Base-by-base conservation (phyloP, 179 eudicot genomes). In the Corrigiola litoralis region DNA sequence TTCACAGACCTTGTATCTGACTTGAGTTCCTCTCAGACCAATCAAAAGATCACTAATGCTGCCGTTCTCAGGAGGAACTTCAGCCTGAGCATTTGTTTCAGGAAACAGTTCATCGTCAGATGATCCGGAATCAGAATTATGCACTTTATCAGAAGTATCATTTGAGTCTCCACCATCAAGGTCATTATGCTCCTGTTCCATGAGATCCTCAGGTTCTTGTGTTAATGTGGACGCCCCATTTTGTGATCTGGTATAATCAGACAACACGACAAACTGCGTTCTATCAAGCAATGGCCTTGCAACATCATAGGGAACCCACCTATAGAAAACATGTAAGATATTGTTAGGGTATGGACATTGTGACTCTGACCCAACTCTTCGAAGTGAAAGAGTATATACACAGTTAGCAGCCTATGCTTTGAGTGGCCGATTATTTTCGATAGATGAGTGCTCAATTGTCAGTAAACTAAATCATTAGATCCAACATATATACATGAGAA, bases 291-390 rank as follows among this genome's bases (percentile, higher is more conserved):
- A 55, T 1, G 84, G 88, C 74, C 80, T 87, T 24, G 85, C 92
- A 45, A 77, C 61, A 69, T 82, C 81, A 63, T 74, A 88, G 23
- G 76, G 75, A 52, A 91, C 82, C 99, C 99, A 95, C 87, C 99
- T 95, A 71, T 40, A n/a, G n/a, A n/a, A 29, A 61, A 45, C 69
- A 63, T 24, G 59, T 23, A 52, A 67, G 61, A 34, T 60, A 41
- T 40, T 29, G 51, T 77, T 40, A 76, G 53, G 61, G 57, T 46
- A n/a, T n/a, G n/a, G 55, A 58, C 32, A 52, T n/a, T 10, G 29
- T 46, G 50, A 53, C 25, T 37, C 14, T 16, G n/a, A n/a, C n/a
- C n/a, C n/a, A n/a, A n/a, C n/a, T n/a, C 54, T 53, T 11, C 23
- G 57, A 59, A 45, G 49, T 24, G 40, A 49, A 32, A 23, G 48